These are phyloP conservation scores for Solanum hybrid DNA, from an alignment of 305 asterid species.

Conservation along the genomic window DNA sequence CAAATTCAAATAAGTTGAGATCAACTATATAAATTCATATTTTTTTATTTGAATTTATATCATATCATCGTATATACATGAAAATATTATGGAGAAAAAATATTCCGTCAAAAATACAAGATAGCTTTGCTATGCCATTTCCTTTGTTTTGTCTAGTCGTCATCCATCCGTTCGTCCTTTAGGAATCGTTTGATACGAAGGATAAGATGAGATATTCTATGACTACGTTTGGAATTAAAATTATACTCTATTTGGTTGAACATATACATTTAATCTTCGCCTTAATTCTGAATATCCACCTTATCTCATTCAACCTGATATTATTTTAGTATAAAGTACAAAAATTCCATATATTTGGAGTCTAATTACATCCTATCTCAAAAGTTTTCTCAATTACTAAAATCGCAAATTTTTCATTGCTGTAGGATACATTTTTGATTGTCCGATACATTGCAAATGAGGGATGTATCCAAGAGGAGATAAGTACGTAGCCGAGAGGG, in stretches of 20 bases:
- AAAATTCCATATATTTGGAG: no score
- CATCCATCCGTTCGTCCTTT: neutral
- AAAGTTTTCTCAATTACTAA: no score
- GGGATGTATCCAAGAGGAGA: neutral
- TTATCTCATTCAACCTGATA: neutral
- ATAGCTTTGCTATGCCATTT: neutral
- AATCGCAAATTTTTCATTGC: neutral
- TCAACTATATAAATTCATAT: no score
- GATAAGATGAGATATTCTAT: neutral
- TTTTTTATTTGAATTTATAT: no score
- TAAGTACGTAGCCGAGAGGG: no score
- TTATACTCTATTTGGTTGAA: neutral
- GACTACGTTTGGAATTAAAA: neutral
- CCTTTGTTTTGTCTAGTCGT: neutral
- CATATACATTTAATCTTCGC: no score
- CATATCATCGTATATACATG: neutral
- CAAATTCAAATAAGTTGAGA: neutral
- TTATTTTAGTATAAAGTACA: neutral
- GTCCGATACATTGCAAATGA: neutral
- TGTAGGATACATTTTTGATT: no score
- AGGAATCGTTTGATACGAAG: no score
- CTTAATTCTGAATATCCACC: neutral
- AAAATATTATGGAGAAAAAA: neutral
- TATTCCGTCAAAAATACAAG: neutral
- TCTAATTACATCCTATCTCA: neutral